A percentile compares a stretch with the other conserved stretches of the same genome.
Conservation (phyloP, 169 alveolate genomes). For the Babesia sp. region DNA sequence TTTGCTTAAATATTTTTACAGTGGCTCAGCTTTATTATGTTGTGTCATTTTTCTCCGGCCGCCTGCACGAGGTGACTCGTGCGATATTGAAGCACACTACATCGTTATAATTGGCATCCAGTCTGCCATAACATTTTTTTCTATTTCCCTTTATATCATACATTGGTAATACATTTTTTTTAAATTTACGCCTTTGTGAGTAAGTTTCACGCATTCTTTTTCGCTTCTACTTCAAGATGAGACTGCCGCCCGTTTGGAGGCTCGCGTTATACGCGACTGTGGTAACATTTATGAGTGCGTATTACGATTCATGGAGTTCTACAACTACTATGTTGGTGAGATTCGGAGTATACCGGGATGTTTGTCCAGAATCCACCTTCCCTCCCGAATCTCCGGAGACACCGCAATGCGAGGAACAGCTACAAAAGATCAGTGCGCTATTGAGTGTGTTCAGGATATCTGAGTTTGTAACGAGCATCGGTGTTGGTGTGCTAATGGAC, state of each 20-base stretch:
- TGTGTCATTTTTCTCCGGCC: too few species aligned
- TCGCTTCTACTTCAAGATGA: conserved; percentile 18
- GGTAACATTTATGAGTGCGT: conserved; percentile 23
- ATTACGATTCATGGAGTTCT: conserved; percentile 65
- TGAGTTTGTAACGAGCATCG: conserved; percentile 60
- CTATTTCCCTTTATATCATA: too few species aligned
- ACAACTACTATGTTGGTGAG: conserved; percentile 47
- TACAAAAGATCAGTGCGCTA: conserved; percentile 29
- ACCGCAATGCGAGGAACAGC: conserved; percentile 43
- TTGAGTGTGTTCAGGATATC: conserved; percentile 56
- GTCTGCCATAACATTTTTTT: too few species aligned
- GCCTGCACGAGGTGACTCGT: too few species aligned
- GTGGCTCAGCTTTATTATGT: too few species aligned
- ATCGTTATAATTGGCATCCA: too few species aligned
- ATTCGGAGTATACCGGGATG: conserved; percentile 37
- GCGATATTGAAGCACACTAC: too few species aligned
- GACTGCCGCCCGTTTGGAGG: conserved; percentile 16
- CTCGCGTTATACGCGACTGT: conserved; percentile 24
- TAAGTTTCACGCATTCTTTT: too few species aligned
- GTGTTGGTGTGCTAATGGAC: conserved; percentile 61
- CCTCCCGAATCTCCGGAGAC: conserved; percentile 5
- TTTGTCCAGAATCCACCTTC: conserved; percentile 11
- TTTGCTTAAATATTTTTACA: too few species aligned
- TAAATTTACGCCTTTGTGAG: too few species aligned
- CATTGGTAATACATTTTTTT: too few species aligned